Evolutionary conservation across 371 early-diverging fungal species (phyloP).

Genomic region (Actinomortierella wolfii): DNA sequence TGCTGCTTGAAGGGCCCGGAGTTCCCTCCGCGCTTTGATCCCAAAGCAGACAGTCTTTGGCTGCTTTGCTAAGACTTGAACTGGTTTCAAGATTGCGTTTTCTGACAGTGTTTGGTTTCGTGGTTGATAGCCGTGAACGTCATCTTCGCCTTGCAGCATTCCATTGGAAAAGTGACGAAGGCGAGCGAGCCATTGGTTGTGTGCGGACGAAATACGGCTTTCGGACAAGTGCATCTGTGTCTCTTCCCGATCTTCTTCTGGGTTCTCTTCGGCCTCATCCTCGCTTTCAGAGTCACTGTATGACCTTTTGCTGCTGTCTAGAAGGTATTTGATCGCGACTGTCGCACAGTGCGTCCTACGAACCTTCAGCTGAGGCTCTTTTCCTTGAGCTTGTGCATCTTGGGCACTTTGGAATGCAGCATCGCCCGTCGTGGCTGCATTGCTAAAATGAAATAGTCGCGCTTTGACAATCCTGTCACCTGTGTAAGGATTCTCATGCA

Average conservation of each 20-base stretch:
- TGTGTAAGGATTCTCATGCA: conserved; percentile 43
- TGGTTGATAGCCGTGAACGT: background rate
- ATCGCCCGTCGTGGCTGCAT: too few species aligned
- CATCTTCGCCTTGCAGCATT: background rate
- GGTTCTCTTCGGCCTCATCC: background rate
- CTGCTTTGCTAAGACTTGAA: background rate
- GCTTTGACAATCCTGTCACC: conserved; percentile 42
- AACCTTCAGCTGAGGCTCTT: too few species aligned
- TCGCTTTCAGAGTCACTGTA: conserved; percentile 8
- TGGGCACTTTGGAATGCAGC: too few species aligned
- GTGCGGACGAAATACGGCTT: too few species aligned
- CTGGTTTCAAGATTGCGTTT: background rate
- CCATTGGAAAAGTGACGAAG: too few species aligned
- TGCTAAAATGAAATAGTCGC: background rate
- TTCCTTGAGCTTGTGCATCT: too few species aligned
- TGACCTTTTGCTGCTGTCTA: conserved; percentile 12
- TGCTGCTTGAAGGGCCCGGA: conserved; percentile 30
- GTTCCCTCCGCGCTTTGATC: conserved; percentile 26
- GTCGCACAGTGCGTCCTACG: too few species aligned
- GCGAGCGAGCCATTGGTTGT: too few species aligned
- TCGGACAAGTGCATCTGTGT: too few species aligned
- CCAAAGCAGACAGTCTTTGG: conserved; percentile 26
- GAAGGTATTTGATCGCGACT: conserved; percentile 33
- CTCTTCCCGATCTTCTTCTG: too few species aligned
- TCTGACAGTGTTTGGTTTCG: too few species aligned